These are phyloP conservation scores for Alloteropsis angusta DNA, from an alignment of 202 grass and related monocot species.

Conservation along the genomic window DNA sequence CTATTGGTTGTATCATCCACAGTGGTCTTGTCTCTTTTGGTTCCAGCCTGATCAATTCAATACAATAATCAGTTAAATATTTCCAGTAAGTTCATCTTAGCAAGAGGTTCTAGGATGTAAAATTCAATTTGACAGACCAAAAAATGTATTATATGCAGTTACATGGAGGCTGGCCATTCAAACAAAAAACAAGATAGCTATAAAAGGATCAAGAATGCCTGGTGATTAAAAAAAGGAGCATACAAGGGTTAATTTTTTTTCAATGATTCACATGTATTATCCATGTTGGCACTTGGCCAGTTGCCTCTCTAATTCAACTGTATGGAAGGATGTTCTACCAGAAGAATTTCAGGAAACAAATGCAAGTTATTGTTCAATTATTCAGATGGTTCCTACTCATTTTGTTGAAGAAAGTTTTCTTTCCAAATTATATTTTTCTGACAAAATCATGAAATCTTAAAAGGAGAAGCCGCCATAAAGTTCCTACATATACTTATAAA, in stretches of 20 bases:
- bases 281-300: not conserved
- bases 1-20: slow-evolving; percentile 74
- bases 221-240: not conserved
- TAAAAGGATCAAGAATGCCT: not conserved
- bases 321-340: not conserved
- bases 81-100: not conserved
- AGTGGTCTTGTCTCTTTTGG: slow-evolving; percentile 55
- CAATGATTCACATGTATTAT: not conserved
- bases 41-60: slow-evolving; percentile 62
- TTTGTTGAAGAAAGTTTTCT: not conserved
- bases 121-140: too few relatives aligned
- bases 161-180: not conserved
- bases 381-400: not conserved
- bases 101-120: not conserved
- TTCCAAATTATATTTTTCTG: not conserved
- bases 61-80: slow-evolving; percentile 17
- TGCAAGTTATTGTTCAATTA: not conserved
- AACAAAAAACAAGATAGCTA: not conserved
- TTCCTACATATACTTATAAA: not conserved
- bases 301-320: not conserved
- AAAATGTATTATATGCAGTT: not conserved
- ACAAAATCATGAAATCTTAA: not conserved
- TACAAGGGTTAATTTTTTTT: not conserved
- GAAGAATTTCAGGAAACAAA: not conserved
- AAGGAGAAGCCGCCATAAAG: not conserved